These are phyloP conservation scores for Gaultheria prostrata DNA, from an alignment of 148 eudicot species.

Conservation along the genomic window DNA sequence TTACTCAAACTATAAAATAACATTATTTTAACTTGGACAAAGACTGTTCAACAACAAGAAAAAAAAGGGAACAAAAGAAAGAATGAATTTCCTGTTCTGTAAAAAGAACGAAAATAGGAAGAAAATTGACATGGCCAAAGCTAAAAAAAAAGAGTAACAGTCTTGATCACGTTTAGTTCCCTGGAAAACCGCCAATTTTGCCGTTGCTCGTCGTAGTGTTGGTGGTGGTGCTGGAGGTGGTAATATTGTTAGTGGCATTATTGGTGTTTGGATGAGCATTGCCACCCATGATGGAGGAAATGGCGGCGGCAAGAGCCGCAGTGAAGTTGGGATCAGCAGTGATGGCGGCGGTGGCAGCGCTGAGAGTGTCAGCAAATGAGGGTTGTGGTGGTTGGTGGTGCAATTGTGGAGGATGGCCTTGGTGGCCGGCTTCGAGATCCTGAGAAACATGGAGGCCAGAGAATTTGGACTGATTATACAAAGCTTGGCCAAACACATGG, in stretches of 20 bases:
- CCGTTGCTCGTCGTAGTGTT: constrained; percentile 29
- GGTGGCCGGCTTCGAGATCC: constrained; percentile 21
- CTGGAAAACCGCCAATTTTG: constrained; percentile 28
- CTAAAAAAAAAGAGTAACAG: neutral
- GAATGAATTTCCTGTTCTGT: constrained; percentile 13
- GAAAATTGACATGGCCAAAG: neutral
- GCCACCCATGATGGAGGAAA: constrained; percentile 66
- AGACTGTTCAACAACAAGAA: too few species aligned
- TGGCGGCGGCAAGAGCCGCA: constrained; percentile 86
- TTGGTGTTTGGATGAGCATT: constrained; percentile 27
- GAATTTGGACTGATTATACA: constrained; percentile 65
- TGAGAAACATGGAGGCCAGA: constrained; percentile 72
- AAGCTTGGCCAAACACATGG: constrained; percentile 43
- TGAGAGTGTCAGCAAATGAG: constrained; percentile 52
- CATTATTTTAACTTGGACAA: constrained; percentile 19
- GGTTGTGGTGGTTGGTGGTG: constrained; percentile 26
- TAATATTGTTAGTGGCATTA: constrained; percentile 11
- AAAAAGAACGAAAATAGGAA: neutral
- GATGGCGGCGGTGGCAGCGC: constrained; percentile 86
- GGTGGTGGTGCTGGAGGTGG: constrained; percentile 16
- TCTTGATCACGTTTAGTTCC: constrained; percentile 17
- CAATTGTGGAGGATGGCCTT: constrained; percentile 13
- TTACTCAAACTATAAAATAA: constrained; percentile 10
- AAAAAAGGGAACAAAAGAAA: constrained; percentile 20
- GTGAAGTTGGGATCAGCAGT: constrained; percentile 86